phyloP scores from a whole-genome alignment of 768 basidiomycete species.

The Rhodosporidiobolus odoratus region DNA sequence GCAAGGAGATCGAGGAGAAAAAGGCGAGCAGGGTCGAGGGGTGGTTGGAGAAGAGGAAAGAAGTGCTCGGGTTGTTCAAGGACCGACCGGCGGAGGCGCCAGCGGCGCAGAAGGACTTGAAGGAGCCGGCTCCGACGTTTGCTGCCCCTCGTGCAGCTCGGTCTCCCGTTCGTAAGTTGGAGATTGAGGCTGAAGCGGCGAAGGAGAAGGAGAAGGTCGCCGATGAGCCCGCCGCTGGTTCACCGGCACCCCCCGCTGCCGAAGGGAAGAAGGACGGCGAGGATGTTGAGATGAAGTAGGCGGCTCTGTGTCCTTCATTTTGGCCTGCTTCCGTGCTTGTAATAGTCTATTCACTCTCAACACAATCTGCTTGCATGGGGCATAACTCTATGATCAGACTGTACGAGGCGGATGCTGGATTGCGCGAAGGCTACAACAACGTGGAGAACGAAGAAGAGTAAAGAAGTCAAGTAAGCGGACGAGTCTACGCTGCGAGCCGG shows the following conservation, averaged over 20 bases:
- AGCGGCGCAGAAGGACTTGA: neutral
- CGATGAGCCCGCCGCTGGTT: neutral
- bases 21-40: slow-evolving; percentile 1
- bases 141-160: neutral
- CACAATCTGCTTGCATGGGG: too few species aligned
- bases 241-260: neutral
- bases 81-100: neutral
- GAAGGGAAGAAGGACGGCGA: slow-evolving; percentile 4
- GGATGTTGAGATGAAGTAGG: slow-evolving; percentile 29
- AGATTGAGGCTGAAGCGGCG: neutral
- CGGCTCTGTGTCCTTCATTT: neutral
- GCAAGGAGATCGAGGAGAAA: neutral
- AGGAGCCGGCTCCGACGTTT: neutral
- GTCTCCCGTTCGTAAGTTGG: too few species aligned
- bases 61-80: neutral
- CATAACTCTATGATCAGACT: neutral
- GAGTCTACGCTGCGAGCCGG: neutral
- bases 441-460: neutral
- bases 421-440: slow-evolving; percentile 1
- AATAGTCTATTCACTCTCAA: neutral
- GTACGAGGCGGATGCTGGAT: neutral
- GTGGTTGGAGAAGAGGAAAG: slow-evolving; percentile 20
- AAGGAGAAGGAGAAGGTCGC: neutral
- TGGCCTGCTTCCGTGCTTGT: neutral
- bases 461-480: too few species aligned